These are phyloP conservation scores for Fusarium nurragi DNA, from an alignment of 2,329 filamentous ascomycete genomes.

Conservation along the genomic window DNA sequence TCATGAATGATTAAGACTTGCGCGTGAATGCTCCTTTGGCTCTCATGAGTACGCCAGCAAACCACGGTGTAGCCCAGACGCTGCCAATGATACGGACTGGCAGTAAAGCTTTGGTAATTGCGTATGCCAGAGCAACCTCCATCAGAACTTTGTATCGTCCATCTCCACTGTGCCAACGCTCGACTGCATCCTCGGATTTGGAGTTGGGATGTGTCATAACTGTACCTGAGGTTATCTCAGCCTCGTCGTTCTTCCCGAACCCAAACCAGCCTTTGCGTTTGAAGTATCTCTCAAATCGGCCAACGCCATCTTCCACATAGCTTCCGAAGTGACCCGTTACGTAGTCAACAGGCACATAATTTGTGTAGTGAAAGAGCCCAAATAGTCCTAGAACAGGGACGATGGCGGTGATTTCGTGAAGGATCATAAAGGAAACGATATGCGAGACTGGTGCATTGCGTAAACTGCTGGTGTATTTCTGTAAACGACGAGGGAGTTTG, in stretches of 20 bases:
- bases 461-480: slow-evolving; percentile 74
- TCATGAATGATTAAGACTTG: slow-evolving; percentile 37
- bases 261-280: slow-evolving; percentile 83
- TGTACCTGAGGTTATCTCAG: neutral
- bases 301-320: slow-evolving; percentile 69
- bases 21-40: slow-evolving; percentile 46
- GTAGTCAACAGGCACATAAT: slow-evolving; percentile 72
- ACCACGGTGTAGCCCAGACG: slow-evolving; percentile 92
- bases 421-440: slow-evolving; percentile 83
- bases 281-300: slow-evolving; percentile 81
- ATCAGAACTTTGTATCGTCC: slow-evolving; percentile 66
- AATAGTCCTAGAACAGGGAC: slow-evolving; percentile 80
- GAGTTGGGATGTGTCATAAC: slow-evolving; percentile 9
- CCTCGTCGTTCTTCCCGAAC: slow-evolving; percentile 54
- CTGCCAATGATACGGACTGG: slow-evolving; percentile 80
- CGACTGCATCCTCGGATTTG: slow-evolving; percentile 45
- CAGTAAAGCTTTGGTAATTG: slow-evolving; percentile 85
- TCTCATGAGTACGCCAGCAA: slow-evolving; percentile 73
- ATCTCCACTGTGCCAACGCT: slow-evolving; percentile 53
- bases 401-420: slow-evolving; percentile 92
- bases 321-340: slow-evolving; percentile 60
- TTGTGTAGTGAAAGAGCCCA: slow-evolving; percentile 80
- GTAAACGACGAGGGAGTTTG: slow-evolving; percentile 72
- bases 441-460: slow-evolving; percentile 82
- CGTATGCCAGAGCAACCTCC: slow-evolving; percentile 87